Evolutionary conservation across 1,139 yeast genomes (phyloP).

Genomic region (Lodderomyces pseudojiufengensis): DNA sequence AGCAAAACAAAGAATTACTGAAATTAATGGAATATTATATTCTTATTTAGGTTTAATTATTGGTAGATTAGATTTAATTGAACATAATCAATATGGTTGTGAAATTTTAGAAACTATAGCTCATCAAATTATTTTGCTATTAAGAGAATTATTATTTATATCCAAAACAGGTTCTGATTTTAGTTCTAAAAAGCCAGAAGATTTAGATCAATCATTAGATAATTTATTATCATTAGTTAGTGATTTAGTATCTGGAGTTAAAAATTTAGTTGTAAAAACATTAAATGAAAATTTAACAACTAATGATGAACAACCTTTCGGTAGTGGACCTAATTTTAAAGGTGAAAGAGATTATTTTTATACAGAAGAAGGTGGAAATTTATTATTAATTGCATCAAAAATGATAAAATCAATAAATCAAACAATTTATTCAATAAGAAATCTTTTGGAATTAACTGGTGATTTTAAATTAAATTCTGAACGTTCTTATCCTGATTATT

Average conservation of each 20-base stretch:
- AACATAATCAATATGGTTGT: constrained; percentile 67
- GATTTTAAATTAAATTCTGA: constrained; percentile 67
- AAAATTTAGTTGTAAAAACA: constrained; percentile 56
- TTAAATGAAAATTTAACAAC: constrained; percentile 37
- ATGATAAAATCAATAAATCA: constrained; percentile 58
- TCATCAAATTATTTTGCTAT: constrained; percentile 61
- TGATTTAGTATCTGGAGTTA: constrained; percentile 62
- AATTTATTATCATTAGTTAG: constrained; percentile 58
- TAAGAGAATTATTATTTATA: constrained; percentile 62
- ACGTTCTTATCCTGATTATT: constrained; percentile 72
- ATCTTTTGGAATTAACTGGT: constrained; percentile 52
- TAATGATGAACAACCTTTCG: constrained; percentile 14
- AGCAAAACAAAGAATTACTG: constrained; percentile 69
- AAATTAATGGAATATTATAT: constrained; percentile 66
- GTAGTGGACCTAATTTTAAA: constrained; percentile 5
- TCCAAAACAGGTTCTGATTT: constrained; percentile 53
- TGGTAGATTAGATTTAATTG: constrained; percentile 72
- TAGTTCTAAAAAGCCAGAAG: constrained; percentile 37
- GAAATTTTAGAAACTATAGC: constrained; percentile 61
- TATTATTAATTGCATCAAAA: constrained; percentile 57
- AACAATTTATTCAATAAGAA: constrained; percentile 45
- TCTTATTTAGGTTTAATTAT: constrained; percentile 68
- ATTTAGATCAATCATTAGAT: constrained; percentile 56
- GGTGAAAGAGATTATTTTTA: constrained; percentile 42
- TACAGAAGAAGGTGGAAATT: constrained; percentile 63